Evolutionary conservation across 148 eudicot species (phyloP).

Genomic region (Simmondsia chinensis): DNA sequence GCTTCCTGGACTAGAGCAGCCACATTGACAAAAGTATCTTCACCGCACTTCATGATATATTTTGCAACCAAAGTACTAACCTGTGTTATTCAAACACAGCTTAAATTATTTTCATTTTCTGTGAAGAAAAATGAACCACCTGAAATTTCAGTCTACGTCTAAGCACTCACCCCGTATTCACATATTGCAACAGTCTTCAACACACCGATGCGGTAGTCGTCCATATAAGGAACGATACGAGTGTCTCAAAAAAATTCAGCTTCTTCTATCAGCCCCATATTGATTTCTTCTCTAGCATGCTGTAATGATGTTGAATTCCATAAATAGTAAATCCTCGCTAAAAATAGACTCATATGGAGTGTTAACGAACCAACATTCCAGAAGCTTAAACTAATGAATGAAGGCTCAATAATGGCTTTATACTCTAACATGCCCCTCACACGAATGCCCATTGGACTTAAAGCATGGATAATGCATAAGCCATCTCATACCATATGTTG

Average conservation of each 20-base stretch:
- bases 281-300: conserved; percentile 59
- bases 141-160: neutral
- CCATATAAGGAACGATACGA: conserved; percentile 77
- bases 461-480: no score
- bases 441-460: no score
- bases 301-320: conserved; percentile 24
- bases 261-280: conserved; percentile 66
- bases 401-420: no score
- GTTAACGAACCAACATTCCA: no score
- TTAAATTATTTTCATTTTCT: neutral
- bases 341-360: no score
- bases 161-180: conserved; percentile 67
- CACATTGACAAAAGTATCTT: conserved; percentile 83
- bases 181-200: conserved; percentile 84
- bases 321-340: neutral
- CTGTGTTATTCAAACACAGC: conserved; percentile 25
- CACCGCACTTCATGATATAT: conserved; percentile 88
- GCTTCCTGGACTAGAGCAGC: conserved; percentile 72
- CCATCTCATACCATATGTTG: no score
- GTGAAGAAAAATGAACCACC: neutral
- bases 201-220: conserved; percentile 83
- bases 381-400: no score
- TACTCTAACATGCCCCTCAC: no score
- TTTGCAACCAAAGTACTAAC: conserved; percentile 49
- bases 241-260: conserved; percentile 80